These are phyloP conservation scores for Trichomonas vaginalis DNA, from an alignment of 208 protist genomes.

Conservation along the genomic window DNA sequence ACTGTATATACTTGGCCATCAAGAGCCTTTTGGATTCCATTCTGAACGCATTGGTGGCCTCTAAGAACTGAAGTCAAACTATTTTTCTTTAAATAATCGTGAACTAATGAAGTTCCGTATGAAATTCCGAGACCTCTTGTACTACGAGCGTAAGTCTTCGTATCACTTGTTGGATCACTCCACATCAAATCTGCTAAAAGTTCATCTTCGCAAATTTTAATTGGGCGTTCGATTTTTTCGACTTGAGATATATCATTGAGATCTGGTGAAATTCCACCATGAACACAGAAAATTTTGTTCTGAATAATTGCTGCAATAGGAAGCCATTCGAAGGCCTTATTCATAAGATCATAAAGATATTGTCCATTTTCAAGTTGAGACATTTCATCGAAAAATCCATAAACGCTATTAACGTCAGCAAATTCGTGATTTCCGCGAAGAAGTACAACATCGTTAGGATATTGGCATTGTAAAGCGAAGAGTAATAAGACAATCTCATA, in stretches of 20 bases:
- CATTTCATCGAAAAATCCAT: background rate
- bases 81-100: background rate
- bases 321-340: background rate
- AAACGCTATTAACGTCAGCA: background rate
- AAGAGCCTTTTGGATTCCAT: background rate
- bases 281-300: background rate
- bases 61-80: background rate
- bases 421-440: constrained; percentile 2
- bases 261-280: background rate
- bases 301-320: background rate
- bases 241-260: background rate
- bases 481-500: background rate
- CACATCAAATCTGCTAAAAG: background rate
- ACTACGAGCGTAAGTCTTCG: background rate
- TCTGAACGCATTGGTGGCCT: background rate
- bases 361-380: background rate
- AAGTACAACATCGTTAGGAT: background rate
- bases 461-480: background rate
- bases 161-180: background rate
- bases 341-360: background rate
- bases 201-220: background rate
- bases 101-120: background rate
- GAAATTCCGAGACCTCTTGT: background rate
- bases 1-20: background rate
- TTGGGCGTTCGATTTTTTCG: background rate